These are phyloP conservation scores for Bidens hawaiensis DNA, from an alignment of 140 eudicot genomes.

Conservation along the genomic window DNA sequence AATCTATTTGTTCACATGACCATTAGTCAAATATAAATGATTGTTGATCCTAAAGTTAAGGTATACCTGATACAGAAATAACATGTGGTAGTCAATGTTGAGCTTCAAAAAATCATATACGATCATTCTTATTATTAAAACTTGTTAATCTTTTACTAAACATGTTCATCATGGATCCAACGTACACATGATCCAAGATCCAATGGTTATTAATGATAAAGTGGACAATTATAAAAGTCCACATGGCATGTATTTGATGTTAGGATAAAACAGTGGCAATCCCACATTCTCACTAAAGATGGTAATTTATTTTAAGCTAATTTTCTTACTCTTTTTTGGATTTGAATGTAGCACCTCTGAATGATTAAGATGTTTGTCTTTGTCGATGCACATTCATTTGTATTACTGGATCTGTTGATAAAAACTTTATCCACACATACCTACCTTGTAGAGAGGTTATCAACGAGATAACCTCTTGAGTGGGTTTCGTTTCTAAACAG, in stretches of 20 bases:
- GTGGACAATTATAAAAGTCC: neutral
- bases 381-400: too few species aligned
- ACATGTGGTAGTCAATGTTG: neutral
- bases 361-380: too few species aligned
- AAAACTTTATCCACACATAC: too few species aligned
- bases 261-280: neutral
- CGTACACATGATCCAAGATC: conserved; percentile 32
- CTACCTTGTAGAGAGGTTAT: too few species aligned
- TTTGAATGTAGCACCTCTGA: too few species aligned
- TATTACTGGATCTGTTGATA: too few species aligned
- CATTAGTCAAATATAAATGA: neutral
- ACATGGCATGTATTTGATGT: neutral
- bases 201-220: neutral
- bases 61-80: neutral
- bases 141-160: neutral
- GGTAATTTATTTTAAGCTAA: too few species aligned
- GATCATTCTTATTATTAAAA: neutral
- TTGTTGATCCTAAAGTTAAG: neutral
- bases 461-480: too few species aligned
- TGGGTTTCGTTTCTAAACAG: too few species aligned
- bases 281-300: neutral
- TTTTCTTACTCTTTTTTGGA: too few species aligned
- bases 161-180: conserved; percentile 12
- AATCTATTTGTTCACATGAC: too few species aligned
- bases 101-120: neutral